Percentiles rank a stretch among this genome's conserved stretches.
Evolutionary conservation across 192 early-diverging fungal species (phyloP).

Genomic region (Kappamyces sp.): DNA sequence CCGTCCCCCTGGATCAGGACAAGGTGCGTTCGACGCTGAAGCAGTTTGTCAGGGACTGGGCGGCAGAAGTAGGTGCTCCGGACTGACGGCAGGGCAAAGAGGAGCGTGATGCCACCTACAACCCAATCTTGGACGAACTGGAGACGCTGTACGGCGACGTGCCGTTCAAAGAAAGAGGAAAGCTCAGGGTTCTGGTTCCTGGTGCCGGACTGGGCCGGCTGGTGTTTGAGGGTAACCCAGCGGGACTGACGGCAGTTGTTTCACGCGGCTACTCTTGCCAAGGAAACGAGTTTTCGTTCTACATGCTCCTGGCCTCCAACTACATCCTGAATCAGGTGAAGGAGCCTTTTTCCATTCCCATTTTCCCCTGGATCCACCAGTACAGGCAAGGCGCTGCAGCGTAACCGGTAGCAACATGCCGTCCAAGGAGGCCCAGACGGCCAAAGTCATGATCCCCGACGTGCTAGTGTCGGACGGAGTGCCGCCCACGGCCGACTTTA

Average conservation of each 20-base stretch:
- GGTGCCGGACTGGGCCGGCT: constrained; percentile 95
- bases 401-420: constrained; percentile 56
- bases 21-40: constrained; percentile 76
- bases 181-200: constrained; percentile 74
- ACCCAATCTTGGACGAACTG: constrained; percentile 70
- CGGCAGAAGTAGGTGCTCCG: constrained; percentile 52
- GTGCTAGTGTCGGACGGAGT: constrained; percentile 58
- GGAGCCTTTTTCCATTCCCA: constrained; percentile 50
- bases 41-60: constrained; percentile 96
- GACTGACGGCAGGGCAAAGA: constrained; percentile 42
- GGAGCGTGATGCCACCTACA: constrained; percentile 76
- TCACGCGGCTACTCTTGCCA: constrained; percentile 15
- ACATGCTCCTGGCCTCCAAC: constrained; percentile 91
- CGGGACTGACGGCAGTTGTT: neutral
- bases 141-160: constrained; percentile 50
- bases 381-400: constrained; percentile 32
- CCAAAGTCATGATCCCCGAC: constrained; percentile 75
- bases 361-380: constrained; percentile 90
- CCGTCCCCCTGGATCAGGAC: constrained; percentile 1
- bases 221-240: constrained; percentile 58
- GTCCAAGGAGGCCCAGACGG: constrained; percentile 52
- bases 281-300: constrained; percentile 96
- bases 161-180: constrained; percentile 51
- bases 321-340: constrained; percentile 83
- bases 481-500: constrained; percentile 69